phyloP scores from a whole-genome alignment of 2,329 filamentous ascomycete genomes.

The Penicillium hordei region DNA sequence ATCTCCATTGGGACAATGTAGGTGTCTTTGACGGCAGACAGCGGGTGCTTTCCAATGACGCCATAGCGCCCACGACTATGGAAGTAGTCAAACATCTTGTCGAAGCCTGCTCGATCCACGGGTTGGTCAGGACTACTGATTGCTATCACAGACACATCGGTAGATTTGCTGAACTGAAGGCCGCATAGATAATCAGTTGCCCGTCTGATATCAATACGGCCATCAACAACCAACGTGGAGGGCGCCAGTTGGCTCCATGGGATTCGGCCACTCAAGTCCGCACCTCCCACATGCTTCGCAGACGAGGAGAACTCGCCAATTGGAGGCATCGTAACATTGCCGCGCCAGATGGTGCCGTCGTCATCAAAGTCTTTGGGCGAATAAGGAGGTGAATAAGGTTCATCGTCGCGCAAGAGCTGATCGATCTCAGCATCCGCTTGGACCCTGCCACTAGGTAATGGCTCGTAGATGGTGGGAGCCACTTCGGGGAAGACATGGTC shows the following conservation, averaged over 20 bases:
- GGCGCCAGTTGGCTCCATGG: slow-evolving; percentile 78
- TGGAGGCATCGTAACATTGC: slow-evolving; percentile 71
- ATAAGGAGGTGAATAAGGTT: slow-evolving; percentile 77
- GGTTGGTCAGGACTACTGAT: slow-evolving; percentile 63
- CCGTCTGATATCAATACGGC: slow-evolving; percentile 72
- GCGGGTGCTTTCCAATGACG: slow-evolving; percentile 74
- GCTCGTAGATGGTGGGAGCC: slow-evolving; percentile 40
- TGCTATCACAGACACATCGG: slow-evolving; percentile 79
- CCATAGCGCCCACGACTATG: slow-evolving; percentile 77
- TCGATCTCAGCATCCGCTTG: slow-evolving; percentile 84
- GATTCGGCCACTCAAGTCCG: slow-evolving; percentile 66
- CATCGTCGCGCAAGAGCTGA: slow-evolving; percentile 77
- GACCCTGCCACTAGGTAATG: slow-evolving; percentile 48
- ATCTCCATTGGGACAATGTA: slow-evolving; percentile 85
- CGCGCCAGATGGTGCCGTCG: slow-evolving; percentile 76
- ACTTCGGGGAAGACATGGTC: slow-evolving; percentile 47
- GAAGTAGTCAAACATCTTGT: slow-evolving; percentile 85
- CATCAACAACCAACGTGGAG: slow-evolving; percentile 61
- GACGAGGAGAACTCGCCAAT: slow-evolving; percentile 72
- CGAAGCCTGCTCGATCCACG: slow-evolving; percentile 62
- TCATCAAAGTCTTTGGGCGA: slow-evolving; percentile 72
- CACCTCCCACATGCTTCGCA: slow-evolving; percentile 83
- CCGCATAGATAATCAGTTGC: slow-evolving; percentile 91
- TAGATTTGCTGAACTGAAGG: slow-evolving; percentile 75
- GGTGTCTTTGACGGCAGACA: slow-evolving; percentile 78